Evolutionary conservation across 2,329 filamentous ascomycete genomes (phyloP).

Genomic region (Fusarium udum): DNA sequence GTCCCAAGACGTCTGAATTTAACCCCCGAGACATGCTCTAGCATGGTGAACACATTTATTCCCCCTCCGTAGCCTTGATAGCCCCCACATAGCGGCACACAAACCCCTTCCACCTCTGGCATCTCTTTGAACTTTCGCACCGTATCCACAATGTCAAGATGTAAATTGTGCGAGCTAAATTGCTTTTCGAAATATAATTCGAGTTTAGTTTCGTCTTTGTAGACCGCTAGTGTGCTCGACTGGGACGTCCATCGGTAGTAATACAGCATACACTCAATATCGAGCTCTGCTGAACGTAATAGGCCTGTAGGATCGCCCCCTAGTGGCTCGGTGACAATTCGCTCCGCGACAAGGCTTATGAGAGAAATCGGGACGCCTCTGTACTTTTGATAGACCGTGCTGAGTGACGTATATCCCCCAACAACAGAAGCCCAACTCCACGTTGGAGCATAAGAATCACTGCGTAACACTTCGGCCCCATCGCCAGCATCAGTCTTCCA

Average conservation of each 20-base stretch:
- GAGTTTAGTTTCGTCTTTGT: background rate
- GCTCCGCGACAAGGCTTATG: too few relatives aligned
- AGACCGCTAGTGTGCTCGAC: background rate
- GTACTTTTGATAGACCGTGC: fast-evolving
- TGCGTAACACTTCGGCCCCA: background rate
- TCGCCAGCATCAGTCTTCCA: background rate
- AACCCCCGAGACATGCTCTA: background rate
- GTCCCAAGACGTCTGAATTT: background rate
- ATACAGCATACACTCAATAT: background rate
- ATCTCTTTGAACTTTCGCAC: background rate
- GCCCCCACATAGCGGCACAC: background rate
- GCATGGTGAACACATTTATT: too few relatives aligned
- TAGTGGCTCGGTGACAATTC: fast-evolving
- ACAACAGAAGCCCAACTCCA: background rate
- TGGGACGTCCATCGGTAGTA: background rate
- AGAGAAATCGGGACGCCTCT: too few relatives aligned
- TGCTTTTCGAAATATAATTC: too few relatives aligned
- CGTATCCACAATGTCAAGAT: background rate
- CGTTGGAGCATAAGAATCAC: background rate
- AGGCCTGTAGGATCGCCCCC: background rate
- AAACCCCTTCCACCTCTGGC: background rate
- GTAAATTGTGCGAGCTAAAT: fast-evolving
- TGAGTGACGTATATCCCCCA: background rate
- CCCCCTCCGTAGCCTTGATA: too few relatives aligned
- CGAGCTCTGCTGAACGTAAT: background rate